Percentiles rank a stretch among this genome's conserved stretches.
Evolutionary conservation across 257 asterid genomes (phyloP).

Genomic region (Solanum paucissectum): DNA sequence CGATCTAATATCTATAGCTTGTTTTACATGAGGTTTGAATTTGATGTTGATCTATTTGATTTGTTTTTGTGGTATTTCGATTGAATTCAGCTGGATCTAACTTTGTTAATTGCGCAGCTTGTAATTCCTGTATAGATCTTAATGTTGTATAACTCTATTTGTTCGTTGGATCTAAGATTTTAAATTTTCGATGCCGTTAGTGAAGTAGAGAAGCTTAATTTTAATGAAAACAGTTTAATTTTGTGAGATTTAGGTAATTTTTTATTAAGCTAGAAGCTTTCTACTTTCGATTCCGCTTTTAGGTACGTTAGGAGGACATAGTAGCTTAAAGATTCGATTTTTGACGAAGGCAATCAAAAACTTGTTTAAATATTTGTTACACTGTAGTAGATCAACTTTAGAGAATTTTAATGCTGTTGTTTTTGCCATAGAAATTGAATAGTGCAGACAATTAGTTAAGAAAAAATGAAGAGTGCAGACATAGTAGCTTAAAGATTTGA

Average conservation of each 20-base stretch:
- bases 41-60: not conserved
- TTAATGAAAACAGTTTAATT: not conserved
- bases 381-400: not conserved
- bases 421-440: not conserved
- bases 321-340: not conserved
- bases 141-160: not conserved
- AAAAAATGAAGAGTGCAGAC: not conserved
- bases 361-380: not conserved
- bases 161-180: not conserved
- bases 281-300: not conserved
- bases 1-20: not conserved
- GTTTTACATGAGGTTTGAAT: not conserved
- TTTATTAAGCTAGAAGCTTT: not conserved
- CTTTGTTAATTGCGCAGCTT: not conserved
- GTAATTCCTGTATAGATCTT: not conserved
- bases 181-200: not conserved
- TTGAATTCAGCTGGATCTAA: not conserved
- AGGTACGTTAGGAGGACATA: not conserved
- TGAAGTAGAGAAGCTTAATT: not conserved
- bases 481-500: not conserved
- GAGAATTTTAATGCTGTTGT: not conserved
- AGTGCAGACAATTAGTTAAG: not conserved
- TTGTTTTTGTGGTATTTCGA: not conserved
- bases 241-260: not conserved
- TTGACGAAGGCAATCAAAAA: not conserved